Base-by-base conservation (phyloP, 768 basidiomycete genomes). In the Leccinum olivaceopallidum region DNA sequence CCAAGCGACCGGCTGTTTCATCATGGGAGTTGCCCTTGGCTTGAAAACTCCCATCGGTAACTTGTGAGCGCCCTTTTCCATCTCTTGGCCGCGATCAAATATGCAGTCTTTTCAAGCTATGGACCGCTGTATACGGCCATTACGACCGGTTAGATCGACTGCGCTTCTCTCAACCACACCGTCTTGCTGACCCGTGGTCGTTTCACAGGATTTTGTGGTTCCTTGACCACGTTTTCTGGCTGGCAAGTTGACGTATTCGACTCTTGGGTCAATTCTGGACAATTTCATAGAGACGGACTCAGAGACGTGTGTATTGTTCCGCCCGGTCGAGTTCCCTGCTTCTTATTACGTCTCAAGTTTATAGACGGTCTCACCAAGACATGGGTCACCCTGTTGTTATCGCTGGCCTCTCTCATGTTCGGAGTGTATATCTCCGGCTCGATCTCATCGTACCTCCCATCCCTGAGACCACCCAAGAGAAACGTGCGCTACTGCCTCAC, bases 151-250 rank as follows among this genome's bases (percentile, higher is more conserved):
- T 62, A 64, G 75, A 68, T 53, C 56, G 10, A 18, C 34, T 32
- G n/a, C 30, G 13, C 13, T 52, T 10, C 49, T 34, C 30, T 52
- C 36, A 12, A 42, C 44, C 34, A 32, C 47, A 54, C 48, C 22
- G 18, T 58, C 26, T 53, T 30, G 55, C 37, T 50, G 32, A 63
- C 55, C 39, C 49, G 32, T 34, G 14, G 34, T 39, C 26, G 39
- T 52, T 16, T 50, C 28, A 54, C 60, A 89, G 95, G 94, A 14
- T 94, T 98, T 73, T 98, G 97, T 70, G 97, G 96, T 4, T 96
- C 94, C 2, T 75, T 98, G 66, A 99, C 97, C 10, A 98, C 95
- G 2, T 98, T 98, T 78, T 97, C 95, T 16, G 84, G 88, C 39
- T 98, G 97, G 97, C 93, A 98, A 74, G 71, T 92, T 10, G 92